Evolutionary conservation across 441 rosid genomes (phyloP), one percentile per base, ranked within the genome.

Genomic region (Macaranga tanarius): DNA sequence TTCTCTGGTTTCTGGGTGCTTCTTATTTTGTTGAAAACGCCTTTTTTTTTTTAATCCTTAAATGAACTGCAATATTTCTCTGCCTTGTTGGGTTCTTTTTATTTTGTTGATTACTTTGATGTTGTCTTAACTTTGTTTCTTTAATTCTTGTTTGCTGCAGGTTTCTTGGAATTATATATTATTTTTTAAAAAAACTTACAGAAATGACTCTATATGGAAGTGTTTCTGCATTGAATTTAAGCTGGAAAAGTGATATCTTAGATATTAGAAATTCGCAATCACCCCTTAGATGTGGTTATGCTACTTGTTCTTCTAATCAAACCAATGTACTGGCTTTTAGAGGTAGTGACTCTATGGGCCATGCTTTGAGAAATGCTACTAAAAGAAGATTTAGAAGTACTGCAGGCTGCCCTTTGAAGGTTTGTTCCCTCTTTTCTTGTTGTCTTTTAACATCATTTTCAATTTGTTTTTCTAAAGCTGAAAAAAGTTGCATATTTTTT

Each of bases 151-250:
- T n/a, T 15, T 9, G 23, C 52, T 62, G 60, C 52, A 71, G 75
- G 72, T 28, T 13, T 28, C 51, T 44, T 63, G 17, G 10, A 42
- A 20, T 44, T 45, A 12, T 10, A n/a, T 40, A 19, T 15, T 13
- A 60, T 25, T 22, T 23, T 34, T 3, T 31, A 2, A 31, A 31
- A 20, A 7, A 23, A 9, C 2, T 6, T 11, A 25, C 6, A 57
- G 65, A 79, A 72, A 90, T 90, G 93, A 84, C 79, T 79, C 75
- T 75, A 11, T 81, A 77, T 60, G 90, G 86, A 74, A 81, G 82
- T 73, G 86, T 83, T 77, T 85, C 92, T 65, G 87, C 91, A 0
- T 79, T 83, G 63, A 81, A 77, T 75, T 78, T 86, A 70, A 81
- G 82, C 68, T 65, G 74, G 16, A 68, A 63, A 4, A 20, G 51